These are phyloP conservation scores for Emergomyces pasteurianus DNA, from an alignment of 2,329 filamentous ascomycete genomes.

Conservation along the genomic window DNA sequence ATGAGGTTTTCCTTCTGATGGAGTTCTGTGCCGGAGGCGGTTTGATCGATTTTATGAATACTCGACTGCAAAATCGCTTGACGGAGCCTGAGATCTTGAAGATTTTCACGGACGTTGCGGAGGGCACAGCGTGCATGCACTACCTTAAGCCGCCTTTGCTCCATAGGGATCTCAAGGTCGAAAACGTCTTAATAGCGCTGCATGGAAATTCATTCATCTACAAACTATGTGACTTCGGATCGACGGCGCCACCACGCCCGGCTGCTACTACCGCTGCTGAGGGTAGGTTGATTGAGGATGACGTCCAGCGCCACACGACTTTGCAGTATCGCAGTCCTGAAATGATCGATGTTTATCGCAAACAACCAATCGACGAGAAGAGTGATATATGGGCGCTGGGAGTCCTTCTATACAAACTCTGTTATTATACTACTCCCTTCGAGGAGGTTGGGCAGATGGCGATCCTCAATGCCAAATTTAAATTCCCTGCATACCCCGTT, in stretches of 20 bases:
- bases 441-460: constrained; percentile 96
- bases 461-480: constrained; percentile 90
- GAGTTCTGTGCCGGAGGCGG: constrained; percentile 92
- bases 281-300: constrained; percentile 86
- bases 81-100: constrained; percentile 95
- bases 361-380: constrained; percentile 95
- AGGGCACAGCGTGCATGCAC: constrained; percentile 97
- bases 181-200: constrained; percentile 84
- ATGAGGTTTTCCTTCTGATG: constrained; percentile 97
- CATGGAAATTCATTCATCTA: constrained; percentile 59
- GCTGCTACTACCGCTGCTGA: constrained; percentile 79
- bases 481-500: constrained; percentile 72
- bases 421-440: constrained; percentile 98
- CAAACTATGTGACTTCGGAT: constrained; percentile 98
- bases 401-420: constrained; percentile 91
- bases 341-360: constrained; percentile 97
- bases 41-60: constrained; percentile 99
- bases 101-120: constrained; percentile 91
- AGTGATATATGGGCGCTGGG: constrained; percentile 97
- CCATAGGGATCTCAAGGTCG: constrained; percentile 92
- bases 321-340: constrained; percentile 95
- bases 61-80: constrained; percentile 83
- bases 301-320: constrained; percentile 93
- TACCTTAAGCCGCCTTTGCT: constrained; percentile 89
- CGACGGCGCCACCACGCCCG: constrained; percentile 68